phyloP scores from a whole-genome alignment of 106 monocot species.

The Acanthochlamys bracteata region DNA sequence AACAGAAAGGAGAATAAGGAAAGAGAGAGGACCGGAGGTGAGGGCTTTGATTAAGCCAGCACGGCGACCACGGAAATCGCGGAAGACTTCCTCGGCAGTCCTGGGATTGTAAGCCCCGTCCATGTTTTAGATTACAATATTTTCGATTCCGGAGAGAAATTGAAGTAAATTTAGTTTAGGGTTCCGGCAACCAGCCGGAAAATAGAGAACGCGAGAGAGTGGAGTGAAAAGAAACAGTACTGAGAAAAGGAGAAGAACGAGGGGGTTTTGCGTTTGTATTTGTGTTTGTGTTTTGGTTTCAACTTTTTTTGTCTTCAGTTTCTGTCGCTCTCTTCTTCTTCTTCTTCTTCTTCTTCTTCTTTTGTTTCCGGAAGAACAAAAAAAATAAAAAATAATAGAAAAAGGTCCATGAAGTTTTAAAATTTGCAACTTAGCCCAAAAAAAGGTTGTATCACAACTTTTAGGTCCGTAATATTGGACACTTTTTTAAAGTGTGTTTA shows the following conservation, averaged over 20 bases:
- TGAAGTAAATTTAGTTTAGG: background rate
- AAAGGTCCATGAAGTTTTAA: too few relatives aligned
- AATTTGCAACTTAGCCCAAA: too few relatives aligned
- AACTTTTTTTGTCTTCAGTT: background rate
- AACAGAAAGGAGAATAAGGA: background rate
- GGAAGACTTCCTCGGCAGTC: slow-evolving; percentile 57
- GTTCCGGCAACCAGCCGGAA: background rate
- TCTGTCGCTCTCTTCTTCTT: too few relatives aligned
- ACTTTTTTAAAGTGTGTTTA: too few relatives aligned
- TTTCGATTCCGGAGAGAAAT: background rate
- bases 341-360: too few relatives aligned
- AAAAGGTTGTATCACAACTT: too few relatives aligned
- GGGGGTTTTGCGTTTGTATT: background rate
- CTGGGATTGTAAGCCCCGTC: slow-evolving; percentile 36
- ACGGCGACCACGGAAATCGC: slow-evolving; percentile 49
- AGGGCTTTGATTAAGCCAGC: slow-evolving; percentile 66
- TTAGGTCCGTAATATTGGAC: too few relatives aligned
- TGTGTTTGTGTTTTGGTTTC: background rate
- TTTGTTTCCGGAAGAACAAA: too few relatives aligned
- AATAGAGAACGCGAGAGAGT: background rate
- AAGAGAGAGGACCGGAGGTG: slow-evolving; percentile 33
- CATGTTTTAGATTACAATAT: slow-evolving; percentile 9
- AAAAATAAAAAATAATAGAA: too few relatives aligned
- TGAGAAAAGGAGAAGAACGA: background rate
- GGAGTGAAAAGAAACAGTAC: background rate